These are phyloP conservation scores for Trichosporon faecale DNA, from an alignment of 1,284 basidiomycete genomes.

Conservation along the genomic window DNA sequence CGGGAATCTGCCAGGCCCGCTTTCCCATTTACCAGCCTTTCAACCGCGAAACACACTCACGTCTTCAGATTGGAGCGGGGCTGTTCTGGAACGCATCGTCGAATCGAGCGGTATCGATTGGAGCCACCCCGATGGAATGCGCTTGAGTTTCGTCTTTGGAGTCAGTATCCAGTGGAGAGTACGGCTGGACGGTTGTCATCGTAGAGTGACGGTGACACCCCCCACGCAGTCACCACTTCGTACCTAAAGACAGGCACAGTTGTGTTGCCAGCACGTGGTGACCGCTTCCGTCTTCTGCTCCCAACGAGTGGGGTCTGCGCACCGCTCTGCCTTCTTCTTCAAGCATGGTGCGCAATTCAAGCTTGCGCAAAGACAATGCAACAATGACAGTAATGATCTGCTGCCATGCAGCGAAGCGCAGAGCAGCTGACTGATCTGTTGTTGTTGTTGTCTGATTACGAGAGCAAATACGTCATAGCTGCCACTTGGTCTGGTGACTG, in stretches of 20 bases:
- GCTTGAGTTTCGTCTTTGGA: background rate
- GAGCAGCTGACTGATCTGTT: background rate
- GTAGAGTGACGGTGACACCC: background rate
- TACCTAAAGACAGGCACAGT: background rate
- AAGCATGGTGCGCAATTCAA: background rate
- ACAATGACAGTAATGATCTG: too few species aligned
- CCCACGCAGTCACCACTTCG: background rate
- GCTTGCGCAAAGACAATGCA: too few species aligned
- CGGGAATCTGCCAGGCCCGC: background rate
- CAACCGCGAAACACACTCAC: background rate
- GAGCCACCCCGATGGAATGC: background rate
- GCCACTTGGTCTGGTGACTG: background rate
- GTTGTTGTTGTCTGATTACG: background rate
- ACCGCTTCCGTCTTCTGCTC: background rate
- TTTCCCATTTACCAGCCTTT: background rate
- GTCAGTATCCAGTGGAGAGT: background rate
- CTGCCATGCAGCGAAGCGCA: background rate
- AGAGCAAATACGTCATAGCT: background rate
- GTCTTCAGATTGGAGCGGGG: too few species aligned
- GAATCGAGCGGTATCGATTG: too few species aligned
- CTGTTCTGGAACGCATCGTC: background rate
- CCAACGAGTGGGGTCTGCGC: background rate
- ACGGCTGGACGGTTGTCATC: background rate
- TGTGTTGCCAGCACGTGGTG: background rate
- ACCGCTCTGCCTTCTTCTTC: background rate